phyloP scores from a whole-genome alignment of 441 rosid species.

The Viola pubescens region DNA sequence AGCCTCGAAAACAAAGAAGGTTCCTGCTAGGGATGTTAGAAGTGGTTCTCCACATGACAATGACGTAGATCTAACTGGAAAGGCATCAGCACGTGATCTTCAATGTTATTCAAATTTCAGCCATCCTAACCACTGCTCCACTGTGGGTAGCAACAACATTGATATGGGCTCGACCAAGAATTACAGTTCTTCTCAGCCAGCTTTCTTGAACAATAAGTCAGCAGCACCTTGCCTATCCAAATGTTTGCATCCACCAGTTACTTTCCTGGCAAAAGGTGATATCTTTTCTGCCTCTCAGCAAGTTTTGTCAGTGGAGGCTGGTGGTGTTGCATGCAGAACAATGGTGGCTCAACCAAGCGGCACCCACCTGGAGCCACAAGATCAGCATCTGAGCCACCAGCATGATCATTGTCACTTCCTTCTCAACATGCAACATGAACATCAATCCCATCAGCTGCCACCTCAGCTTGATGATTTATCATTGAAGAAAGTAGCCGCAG shows the following conservation, averaged over 20 bases:
- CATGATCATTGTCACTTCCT: constrained; percentile 21
- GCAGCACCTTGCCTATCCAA: constrained; percentile 29
- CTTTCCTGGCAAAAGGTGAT: constrained; percentile 28
- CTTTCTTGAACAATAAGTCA: constrained; percentile 29
- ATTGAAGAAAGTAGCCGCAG: constrained; percentile 30
- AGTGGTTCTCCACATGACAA: constrained; percentile 31
- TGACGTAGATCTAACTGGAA: constrained; percentile 28
- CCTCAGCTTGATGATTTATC: constrained; percentile 31
- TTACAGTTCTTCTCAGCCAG: constrained; percentile 23
- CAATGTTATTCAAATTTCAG: constrained; percentile 31
- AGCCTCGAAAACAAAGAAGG: constrained; percentile 29
- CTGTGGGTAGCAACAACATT: constrained; percentile 42
- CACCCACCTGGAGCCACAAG: constrained; percentile 24
- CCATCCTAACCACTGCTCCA: constrained; percentile 40
- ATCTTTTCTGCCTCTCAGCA: constrained; percentile 18
- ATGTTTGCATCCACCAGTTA: constrained; percentile 27
- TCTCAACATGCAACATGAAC: constrained; percentile 16
- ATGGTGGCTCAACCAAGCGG: constrained; percentile 22
- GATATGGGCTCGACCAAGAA: constrained; percentile 45
- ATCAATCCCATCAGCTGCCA: constrained; percentile 21
- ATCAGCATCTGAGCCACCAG: constrained; percentile 23
- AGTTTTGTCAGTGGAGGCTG: constrained; percentile 24
- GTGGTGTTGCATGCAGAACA: constrained; percentile 18
- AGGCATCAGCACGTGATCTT: constrained; percentile 22
- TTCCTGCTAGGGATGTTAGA: constrained; percentile 24